phyloP scores from a whole-genome alignment of 345 rosid species.

The Gossypium rotundifolium region DNA sequence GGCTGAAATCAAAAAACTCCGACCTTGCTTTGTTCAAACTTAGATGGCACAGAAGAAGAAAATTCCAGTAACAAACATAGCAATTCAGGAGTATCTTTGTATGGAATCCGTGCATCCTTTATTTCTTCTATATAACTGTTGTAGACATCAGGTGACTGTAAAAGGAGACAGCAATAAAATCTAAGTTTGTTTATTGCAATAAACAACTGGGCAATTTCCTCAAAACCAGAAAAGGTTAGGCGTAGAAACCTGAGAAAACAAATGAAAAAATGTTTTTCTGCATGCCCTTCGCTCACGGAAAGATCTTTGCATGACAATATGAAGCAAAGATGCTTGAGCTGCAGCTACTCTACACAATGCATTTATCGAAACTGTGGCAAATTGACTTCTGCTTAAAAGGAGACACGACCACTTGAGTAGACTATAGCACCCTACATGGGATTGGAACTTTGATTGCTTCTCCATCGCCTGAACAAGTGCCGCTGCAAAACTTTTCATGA shows the following conservation, averaged over 20 bases:
- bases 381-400: constrained; percentile 63
- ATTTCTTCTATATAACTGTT: constrained; percentile 54
- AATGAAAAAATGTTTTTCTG: constrained; percentile 53
- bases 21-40: constrained; percentile 68
- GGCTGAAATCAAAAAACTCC: constrained; percentile 8
- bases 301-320: constrained; percentile 54
- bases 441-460: constrained; percentile 52
- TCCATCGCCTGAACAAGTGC: constrained; percentile 85
- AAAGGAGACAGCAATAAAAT: constrained; percentile 20
- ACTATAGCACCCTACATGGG: constrained; percentile 58
- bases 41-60: constrained; percentile 40
- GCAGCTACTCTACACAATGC: constrained; percentile 70
- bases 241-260: constrained; percentile 69
- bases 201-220: neutral
- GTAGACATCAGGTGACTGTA: constrained; percentile 64
- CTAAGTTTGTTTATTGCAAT: constrained; percentile 1
- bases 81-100: constrained; percentile 66
- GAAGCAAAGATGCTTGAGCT: constrained; percentile 66
- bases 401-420: constrained; percentile 86
- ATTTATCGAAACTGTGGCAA: constrained; percentile 67
- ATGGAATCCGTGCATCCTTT: constrained; percentile 59
- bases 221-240: constrained; percentile 5
- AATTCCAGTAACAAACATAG: constrained; percentile 64
- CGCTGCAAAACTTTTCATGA: constrained; percentile 84
- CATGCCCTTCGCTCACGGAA: constrained; percentile 69